Percentiles rank a stretch among this genome's conserved stretches.
These are phyloP conservation scores for Daldinia vernicosa DNA, from an alignment of 495 filamentous ascomycete species.

Conservation along the genomic window DNA sequence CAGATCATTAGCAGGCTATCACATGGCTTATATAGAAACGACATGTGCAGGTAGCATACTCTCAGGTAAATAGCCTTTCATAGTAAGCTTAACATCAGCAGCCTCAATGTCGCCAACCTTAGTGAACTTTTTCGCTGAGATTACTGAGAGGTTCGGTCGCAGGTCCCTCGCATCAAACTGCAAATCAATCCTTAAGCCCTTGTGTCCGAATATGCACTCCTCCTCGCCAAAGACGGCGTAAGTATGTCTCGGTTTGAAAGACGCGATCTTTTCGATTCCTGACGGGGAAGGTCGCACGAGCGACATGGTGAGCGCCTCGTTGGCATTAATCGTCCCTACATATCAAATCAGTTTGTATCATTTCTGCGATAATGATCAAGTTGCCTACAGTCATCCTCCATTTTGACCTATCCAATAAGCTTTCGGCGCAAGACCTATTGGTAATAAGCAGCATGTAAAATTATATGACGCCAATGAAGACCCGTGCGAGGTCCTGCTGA, in stretches of 20 bases:
- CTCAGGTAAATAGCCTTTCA: conserved; percentile 74
- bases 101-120: conserved; percentile 74
- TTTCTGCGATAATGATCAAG: not conserved
- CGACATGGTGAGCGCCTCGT: conserved; percentile 76
- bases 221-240: conserved; percentile 92
- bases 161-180: conserved; percentile 84
- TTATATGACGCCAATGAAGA: not conserved
- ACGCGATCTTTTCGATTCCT: conserved; percentile 65
- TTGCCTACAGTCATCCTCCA: conserved; percentile 63
- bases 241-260: conserved; percentile 86
- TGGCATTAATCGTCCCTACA: conserved; percentile 77
- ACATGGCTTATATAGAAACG: not conserved
- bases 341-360: conserved; percentile 21
- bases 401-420: conserved; percentile 18
- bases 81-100: conserved; percentile 68
- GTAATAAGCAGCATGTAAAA: not conserved
- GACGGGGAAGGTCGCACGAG: conserved; percentile 67
- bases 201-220: conserved; percentile 91
- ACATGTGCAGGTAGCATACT: conserved; percentile 56
- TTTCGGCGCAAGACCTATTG: not conserved
- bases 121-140: conserved; percentile 77
- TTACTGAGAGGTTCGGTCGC: conserved; percentile 75
- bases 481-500: not conserved
- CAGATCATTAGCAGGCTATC: conserved; percentile 29
- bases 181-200: conserved; percentile 76